Evolutionary conservation across 257 asterid species (phyloP).

Genomic region (Solanum pimpinellifolium): DNA sequence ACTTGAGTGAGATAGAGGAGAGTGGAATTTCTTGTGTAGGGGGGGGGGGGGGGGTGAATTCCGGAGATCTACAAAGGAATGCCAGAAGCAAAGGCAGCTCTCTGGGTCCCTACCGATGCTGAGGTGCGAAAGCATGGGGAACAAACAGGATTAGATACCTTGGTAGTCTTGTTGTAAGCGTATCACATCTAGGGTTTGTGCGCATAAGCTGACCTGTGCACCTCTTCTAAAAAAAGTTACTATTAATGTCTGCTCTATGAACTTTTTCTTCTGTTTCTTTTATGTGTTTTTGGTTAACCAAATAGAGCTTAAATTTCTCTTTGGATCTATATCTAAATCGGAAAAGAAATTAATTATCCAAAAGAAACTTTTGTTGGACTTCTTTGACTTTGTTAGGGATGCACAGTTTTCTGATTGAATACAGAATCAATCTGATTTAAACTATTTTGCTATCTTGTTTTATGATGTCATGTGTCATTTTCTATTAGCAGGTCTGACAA

Average conservation of each 20-base stretch:
- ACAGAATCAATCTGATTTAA: neutral
- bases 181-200: neutral
- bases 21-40: neutral
- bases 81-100: neutral
- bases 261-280: neutral
- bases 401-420: neutral
- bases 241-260: neutral
- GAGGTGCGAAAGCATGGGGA: neutral
- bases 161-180: neutral
- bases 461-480: neutral
- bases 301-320: neutral
- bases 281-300: neutral
- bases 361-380: neutral
- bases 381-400: neutral
- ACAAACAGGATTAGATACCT: neutral
- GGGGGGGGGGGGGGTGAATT: neutral
- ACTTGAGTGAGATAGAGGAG: neutral
- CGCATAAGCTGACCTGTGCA: neutral
- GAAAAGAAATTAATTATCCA: neutral
- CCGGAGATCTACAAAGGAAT: neutral
- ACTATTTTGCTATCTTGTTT: neutral
- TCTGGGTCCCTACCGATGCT: neutral
- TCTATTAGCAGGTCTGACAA: conserved; percentile 20
- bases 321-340: neutral
- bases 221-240: neutral